Evolutionary conservation across 75 land plant genomes (phyloP).

Genomic region (Cunninghamia lanceolata): DNA sequence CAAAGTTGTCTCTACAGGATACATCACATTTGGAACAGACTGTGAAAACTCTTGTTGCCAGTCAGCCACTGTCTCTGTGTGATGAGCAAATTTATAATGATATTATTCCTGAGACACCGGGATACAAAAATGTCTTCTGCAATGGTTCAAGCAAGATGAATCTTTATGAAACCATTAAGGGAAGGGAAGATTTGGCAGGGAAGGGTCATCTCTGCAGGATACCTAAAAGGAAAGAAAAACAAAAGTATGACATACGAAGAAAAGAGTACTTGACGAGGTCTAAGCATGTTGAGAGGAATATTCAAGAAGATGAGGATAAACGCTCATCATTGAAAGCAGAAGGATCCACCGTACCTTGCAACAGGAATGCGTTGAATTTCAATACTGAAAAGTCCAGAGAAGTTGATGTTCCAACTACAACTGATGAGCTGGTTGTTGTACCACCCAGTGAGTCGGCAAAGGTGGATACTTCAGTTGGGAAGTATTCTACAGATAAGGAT

Average conservation of each 20-base stretch:
- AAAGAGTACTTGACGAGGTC: constrained; percentile 8
- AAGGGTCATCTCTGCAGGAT: background rate
- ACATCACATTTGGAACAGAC: background rate
- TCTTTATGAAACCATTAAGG: background rate
- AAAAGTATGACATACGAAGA: background rate
- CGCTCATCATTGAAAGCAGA: background rate
- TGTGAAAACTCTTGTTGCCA: background rate
- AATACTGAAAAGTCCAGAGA: background rate
- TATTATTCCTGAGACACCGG: background rate
- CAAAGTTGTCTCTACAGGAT: background rate
- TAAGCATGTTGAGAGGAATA: background rate
- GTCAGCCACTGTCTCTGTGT: background rate
- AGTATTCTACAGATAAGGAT: background rate
- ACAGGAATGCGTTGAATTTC: background rate
- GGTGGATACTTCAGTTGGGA: background rate
- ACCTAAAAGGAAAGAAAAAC: constrained; percentile 4
- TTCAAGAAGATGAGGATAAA: background rate
- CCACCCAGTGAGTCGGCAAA: background rate
- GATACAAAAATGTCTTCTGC: background rate
- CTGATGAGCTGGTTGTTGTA: background rate
- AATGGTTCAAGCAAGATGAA: background rate
- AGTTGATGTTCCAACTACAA: background rate
- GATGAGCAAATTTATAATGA: background rate
- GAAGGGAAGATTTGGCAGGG: background rate
- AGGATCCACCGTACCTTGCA: background rate